Conservation (phyloP, 2,329 filamentous ascomycete species). For the Colletotrichum sp. region DNA sequence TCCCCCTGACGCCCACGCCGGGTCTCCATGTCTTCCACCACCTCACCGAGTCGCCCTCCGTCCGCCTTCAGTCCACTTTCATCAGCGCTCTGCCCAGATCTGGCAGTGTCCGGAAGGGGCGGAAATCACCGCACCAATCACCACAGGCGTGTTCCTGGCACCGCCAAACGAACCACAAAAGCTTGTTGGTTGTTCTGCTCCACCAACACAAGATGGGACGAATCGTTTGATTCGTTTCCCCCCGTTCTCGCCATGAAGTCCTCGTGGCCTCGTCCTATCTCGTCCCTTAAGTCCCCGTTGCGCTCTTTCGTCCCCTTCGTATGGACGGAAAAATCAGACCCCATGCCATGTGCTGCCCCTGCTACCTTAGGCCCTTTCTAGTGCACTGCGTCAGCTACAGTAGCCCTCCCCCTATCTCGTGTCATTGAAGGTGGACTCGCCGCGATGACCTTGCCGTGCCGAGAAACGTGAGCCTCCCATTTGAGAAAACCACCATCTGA, state of each 20-base stretch:
- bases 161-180: background rate
- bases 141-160: conserved; percentile 1
- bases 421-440: conserved; percentile 1
- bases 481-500: background rate
- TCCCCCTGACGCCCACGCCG: background rate
- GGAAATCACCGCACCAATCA: background rate
- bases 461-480: background rate
- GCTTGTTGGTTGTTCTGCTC: background rate
- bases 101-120: background rate
- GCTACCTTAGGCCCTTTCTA: background rate
- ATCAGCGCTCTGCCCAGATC: background rate
- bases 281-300: background rate
- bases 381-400: background rate
- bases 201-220: background rate
- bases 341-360: background rate
- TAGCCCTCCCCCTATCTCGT: background rate
- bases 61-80: background rate
- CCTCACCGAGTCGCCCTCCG: background rate
- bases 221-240: conserved; percentile 1
- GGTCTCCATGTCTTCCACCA: conserved; percentile 1
- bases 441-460: background rate
- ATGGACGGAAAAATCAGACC: conserved; percentile 12
- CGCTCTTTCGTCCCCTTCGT: background rate
- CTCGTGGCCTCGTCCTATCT: background rate
- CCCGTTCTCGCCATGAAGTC: background rate